Conservation (phyloP, 2,329 filamentous ascomycete species). For the Cryphonectria naterciae region DNA sequence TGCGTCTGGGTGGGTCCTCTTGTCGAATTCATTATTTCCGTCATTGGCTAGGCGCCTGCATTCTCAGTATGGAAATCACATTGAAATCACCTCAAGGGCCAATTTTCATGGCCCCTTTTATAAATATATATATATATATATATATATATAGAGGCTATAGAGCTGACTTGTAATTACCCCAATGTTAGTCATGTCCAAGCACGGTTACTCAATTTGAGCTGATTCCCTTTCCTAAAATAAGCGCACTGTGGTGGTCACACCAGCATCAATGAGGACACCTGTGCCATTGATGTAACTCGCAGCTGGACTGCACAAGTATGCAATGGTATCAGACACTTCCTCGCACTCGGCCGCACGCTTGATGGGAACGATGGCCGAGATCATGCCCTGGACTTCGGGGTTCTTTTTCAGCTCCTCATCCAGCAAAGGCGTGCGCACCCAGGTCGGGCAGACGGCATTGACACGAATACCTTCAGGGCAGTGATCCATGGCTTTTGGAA, state of each 20-base stretch:
- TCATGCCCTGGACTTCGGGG: conserved; percentile 29
- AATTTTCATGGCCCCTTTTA: too few relatives aligned
- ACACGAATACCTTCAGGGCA: conserved; percentile 29
- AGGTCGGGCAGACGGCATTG: conserved; percentile 31
- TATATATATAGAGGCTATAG: too few relatives aligned
- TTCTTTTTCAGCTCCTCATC: conserved; percentile 28
- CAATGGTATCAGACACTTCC: conserved; percentile 31
- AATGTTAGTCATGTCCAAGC: too few relatives aligned
- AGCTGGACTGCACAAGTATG: conserved; percentile 30
- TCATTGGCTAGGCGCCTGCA: not conserved
- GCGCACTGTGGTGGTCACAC: conserved; percentile 30
- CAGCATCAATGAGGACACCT: conserved; percentile 31
- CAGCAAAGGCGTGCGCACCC: conserved; percentile 31
- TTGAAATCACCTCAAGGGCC: too few relatives aligned
- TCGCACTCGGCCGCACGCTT: conserved; percentile 30
- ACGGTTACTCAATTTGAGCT: not conserved
- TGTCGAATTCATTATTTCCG: not conserved
- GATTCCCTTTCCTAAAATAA: conserved; percentile 23
- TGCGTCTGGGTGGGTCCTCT: not conserved
- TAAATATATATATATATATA: too few relatives aligned
- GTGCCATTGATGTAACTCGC: conserved; percentile 32
- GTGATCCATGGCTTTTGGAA: conserved; percentile 27
- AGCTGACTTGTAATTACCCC: too few relatives aligned
- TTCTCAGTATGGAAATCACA: too few relatives aligned
- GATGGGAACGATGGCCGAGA: conserved; percentile 29